Evolutionary conservation across 2,329 filamentous ascomycete genomes (phyloP).

Genomic region (Ascochyta clinopodiicola): DNA sequence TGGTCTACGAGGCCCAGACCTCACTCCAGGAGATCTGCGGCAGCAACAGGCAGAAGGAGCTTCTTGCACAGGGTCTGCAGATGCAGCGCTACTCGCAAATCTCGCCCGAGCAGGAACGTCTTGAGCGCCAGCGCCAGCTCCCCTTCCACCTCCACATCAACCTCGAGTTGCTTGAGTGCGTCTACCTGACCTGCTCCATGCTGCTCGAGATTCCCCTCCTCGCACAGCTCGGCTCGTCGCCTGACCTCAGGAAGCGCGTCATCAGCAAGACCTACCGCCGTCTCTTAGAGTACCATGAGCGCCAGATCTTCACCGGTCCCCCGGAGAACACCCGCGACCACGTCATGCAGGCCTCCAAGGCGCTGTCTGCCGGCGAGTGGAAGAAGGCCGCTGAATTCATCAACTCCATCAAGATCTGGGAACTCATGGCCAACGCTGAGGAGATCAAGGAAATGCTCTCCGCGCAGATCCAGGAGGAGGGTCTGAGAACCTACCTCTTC

Average conservation of each 20-base stretch:
- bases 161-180: constrained; percentile 95
- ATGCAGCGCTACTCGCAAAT: constrained; percentile 97
- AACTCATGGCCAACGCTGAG: constrained; percentile 89
- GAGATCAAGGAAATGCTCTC: constrained; percentile 98
- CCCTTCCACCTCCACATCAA: constrained; percentile 99
- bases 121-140: constrained; percentile 95
- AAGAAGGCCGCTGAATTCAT: constrained; percentile 95
- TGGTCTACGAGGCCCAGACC: constrained; percentile 97
- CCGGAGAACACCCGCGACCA: constrained; percentile 99
- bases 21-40: constrained; percentile 98
- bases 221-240: constrained; percentile 94
- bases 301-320: constrained; percentile 97
- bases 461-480: constrained; percentile 98
- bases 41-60: constrained; percentile 95
- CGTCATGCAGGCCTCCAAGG: constrained; percentile 98
- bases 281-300: constrained; percentile 99
- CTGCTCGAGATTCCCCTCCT: constrained; percentile 96
- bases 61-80: constrained; percentile 96
- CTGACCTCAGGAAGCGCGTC: constrained; percentile 94
- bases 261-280: constrained; percentile 99
- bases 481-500: constrained; percentile 97
- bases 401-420: constrained; percentile 99
- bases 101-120: constrained; percentile 94
- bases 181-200: constrained; percentile 99
- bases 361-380: constrained; percentile 96